phyloP scores from a whole-genome alignment of 116 monocot species.

The Dioscorea cayenensis region DNA sequence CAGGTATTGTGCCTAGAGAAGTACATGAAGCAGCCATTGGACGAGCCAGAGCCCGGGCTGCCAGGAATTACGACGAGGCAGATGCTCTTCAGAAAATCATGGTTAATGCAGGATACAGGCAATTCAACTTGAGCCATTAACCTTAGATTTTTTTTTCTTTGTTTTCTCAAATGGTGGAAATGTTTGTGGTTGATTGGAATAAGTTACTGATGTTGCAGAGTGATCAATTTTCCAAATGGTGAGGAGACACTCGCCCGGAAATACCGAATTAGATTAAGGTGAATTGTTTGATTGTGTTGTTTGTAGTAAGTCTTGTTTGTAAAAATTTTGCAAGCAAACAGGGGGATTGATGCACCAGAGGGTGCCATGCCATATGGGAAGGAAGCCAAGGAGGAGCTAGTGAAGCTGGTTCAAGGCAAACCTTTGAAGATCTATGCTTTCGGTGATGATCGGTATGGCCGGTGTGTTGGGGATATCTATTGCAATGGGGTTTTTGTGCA shows the following conservation, averaged over 20 bases:
- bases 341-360: slow-evolving; percentile 95
- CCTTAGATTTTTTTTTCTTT: background rate
- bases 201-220: slow-evolving; percentile 21
- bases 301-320: background rate
- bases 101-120: slow-evolving; percentile 44
- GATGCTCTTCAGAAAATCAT: slow-evolving; percentile 69
- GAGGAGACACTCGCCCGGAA: slow-evolving; percentile 60
- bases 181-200: background rate
- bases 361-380: slow-evolving; percentile 79
- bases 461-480: slow-evolving; percentile 75
- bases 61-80: slow-evolving; percentile 48
- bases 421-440: slow-evolving; percentile 40
- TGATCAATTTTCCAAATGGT: slow-evolving; percentile 38
- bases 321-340: slow-evolving; percentile 17
- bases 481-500: slow-evolving; percentile 68
- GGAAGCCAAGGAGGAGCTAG: slow-evolving; percentile 72
- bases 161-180: background rate
- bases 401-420: slow-evolving; percentile 70
- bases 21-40: slow-evolving; percentile 46
- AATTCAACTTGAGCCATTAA: background rate
- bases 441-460: slow-evolving; percentile 59
- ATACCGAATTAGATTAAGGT: slow-evolving; percentile 87
- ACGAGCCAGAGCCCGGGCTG: slow-evolving; percentile 48
- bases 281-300: background rate
- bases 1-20: slow-evolving; percentile 38